Conservation (phyloP, 2,329 filamentous ascomycete genomes). For the Paraconiothyrium sp. region DNA sequence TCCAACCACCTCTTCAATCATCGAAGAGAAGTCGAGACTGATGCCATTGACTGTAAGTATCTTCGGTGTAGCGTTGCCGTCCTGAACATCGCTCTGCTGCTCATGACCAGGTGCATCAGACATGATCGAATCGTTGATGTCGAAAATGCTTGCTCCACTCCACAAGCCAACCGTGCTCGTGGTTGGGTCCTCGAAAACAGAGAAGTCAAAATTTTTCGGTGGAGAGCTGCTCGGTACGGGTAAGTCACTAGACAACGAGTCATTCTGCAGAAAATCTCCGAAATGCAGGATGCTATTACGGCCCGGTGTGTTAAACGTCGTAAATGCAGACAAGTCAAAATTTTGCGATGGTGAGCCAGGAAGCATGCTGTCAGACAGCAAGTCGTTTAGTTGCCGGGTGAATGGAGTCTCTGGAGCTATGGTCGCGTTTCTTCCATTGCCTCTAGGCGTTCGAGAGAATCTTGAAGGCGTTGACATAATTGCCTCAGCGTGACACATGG, state of each 20-base stretch:
- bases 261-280: constrained; percentile 39
- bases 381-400: constrained; percentile 69
- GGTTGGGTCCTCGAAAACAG: constrained; percentile 50
- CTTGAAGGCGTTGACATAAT: constrained; percentile 50
- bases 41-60: constrained; percentile 41
- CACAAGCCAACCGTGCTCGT: constrained; percentile 46
- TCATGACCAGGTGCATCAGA: constrained; percentile 24
- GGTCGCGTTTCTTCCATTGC: constrained; percentile 41
- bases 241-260: constrained; percentile 49
- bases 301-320: constrained; percentile 42
- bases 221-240: constrained; percentile 50
- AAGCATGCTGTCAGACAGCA: constrained; percentile 57
- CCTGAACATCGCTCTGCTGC: constrained; percentile 17
- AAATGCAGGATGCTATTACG: constrained; percentile 33
- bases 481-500: constrained; percentile 34
- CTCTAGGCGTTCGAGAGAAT: constrained; percentile 49
- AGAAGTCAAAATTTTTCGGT: constrained; percentile 41
- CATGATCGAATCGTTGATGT: constrained; percentile 40
- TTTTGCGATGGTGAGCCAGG: constrained; percentile 41
- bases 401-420: constrained; percentile 63
- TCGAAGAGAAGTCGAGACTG: constrained; percentile 46
- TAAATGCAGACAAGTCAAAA: constrained; percentile 49
- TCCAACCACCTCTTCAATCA: constrained; percentile 50
- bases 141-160: constrained; percentile 46
- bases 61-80: constrained; percentile 11